Evolutionary conservation across 2,329 filamentous ascomycete species (phyloP).

Genomic region (Penicillium sp.): DNA sequence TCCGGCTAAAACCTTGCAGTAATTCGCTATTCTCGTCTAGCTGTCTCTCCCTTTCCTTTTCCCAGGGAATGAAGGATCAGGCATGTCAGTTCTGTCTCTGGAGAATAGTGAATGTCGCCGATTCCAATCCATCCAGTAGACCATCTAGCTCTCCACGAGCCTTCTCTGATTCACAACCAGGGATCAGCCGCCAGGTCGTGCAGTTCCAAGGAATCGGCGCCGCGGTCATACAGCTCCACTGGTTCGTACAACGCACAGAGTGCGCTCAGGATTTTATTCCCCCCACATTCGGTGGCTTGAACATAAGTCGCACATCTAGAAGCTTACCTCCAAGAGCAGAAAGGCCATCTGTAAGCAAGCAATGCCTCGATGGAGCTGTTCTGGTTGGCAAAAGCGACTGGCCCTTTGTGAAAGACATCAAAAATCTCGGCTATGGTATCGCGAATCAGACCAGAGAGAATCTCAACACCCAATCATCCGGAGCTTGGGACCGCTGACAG

Average conservation of each 20-base stretch:
- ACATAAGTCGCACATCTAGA: too few relatives aligned
- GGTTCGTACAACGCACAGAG: slow-evolving; percentile 50
- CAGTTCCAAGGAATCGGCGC: slow-evolving; percentile 40
- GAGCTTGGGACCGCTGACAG: too few relatives aligned
- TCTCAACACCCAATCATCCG: too few relatives aligned
- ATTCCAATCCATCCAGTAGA: slow-evolving; percentile 44
- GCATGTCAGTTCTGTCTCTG: slow-evolving; percentile 33
- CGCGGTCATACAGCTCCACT: slow-evolving; percentile 47
- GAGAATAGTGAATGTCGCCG: slow-evolving; percentile 42
- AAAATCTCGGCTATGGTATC: too few relatives aligned
- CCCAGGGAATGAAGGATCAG: not conserved
- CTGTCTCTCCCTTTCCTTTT: not conserved
- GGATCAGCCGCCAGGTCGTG: slow-evolving; percentile 14
- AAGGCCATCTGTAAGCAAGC: too few relatives aligned
- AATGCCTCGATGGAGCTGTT: too few relatives aligned
- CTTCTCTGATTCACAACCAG: slow-evolving; percentile 15
- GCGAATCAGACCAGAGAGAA: too few relatives aligned
- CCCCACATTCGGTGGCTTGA: too few relatives aligned
- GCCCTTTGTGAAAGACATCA: too few relatives aligned
- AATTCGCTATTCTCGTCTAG: not conserved
- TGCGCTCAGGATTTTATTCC: too few relatives aligned
- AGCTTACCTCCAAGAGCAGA: too few relatives aligned
- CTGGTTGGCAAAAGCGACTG: too few relatives aligned
- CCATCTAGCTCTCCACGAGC: slow-evolving; percentile 35
- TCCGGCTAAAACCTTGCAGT: not conserved